Evolutionary conservation across 208 protist genomes (phyloP).

Genomic region (Angomonas deanei): DNA sequence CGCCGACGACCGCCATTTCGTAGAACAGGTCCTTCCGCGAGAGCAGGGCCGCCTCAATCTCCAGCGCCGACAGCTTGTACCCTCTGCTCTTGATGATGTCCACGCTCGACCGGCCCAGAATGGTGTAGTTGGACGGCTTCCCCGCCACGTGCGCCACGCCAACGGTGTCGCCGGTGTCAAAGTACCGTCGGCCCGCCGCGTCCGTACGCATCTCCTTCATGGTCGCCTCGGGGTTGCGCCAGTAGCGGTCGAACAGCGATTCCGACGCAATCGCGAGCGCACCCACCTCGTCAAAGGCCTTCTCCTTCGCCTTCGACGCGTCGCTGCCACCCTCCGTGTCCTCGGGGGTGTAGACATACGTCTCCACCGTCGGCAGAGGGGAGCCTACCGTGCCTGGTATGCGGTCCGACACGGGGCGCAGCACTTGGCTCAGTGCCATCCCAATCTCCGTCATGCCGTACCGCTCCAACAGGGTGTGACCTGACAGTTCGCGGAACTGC

Average conservation of each 20-base stretch:
- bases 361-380: slow-evolving; percentile 79
- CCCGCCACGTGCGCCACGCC: slow-evolving; percentile 29
- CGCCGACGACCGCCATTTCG: slow-evolving; percentile 80
- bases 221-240: slow-evolving; percentile 83
- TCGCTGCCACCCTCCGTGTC: slow-evolving; percentile 9
- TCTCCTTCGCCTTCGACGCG: slow-evolving; percentile 18
- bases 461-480: slow-evolving; percentile 91
- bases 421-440: slow-evolving; percentile 93
- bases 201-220: slow-evolving; percentile 57
- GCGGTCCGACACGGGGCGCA: slow-evolving; percentile 55
- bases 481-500: slow-evolving; percentile 84
- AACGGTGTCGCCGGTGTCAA: slow-evolving; percentile 84
- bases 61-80: slow-evolving; percentile 93
- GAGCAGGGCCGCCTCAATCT: slow-evolving; percentile 88
- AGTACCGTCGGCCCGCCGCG: slow-evolving; percentile 51
- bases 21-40: slow-evolving; percentile 62
- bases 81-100: slow-evolving; percentile 93
- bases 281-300: slow-evolving; percentile 50
- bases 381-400: slow-evolving; percentile 85
- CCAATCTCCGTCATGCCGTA: slow-evolving; percentile 98
- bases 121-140: slow-evolving; percentile 53
- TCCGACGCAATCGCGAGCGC: slow-evolving; percentile 77
- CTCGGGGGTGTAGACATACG: slow-evolving; percentile 41
- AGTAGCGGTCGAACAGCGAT: slow-evolving; percentile 93
- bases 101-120: slow-evolving; percentile 85